Conservation (phyloP, 78 protist species). For the Anaeramoeba flamelloides region DNA sequence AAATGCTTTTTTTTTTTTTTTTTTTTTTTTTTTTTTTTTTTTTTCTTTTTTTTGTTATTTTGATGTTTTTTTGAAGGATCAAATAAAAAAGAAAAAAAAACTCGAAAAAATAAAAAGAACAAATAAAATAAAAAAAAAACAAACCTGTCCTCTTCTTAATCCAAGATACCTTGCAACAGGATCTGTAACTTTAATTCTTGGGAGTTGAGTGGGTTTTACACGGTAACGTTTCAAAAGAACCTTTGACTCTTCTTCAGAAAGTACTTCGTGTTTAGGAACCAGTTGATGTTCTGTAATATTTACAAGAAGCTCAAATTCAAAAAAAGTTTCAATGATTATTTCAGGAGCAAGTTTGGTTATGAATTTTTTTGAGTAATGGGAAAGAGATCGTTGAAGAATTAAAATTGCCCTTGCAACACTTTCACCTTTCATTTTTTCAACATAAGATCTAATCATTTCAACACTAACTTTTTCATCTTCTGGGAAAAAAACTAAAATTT, state of each 20-base stretch:
- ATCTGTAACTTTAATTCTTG: not conserved
- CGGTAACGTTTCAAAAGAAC: not conserved
- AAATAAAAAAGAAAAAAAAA: too few relatives aligned
- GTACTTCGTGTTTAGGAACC: not conserved
- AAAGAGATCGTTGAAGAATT: not conserved
- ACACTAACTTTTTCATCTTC: not conserved
- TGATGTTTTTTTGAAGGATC: too few relatives aligned
- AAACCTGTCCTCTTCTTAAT: not conserved
- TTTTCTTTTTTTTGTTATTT: too few relatives aligned
- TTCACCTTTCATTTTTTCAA: not conserved
- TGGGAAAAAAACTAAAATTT: not conserved
- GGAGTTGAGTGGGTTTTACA: not conserved
- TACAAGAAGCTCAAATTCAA: not conserved
- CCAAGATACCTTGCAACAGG: constrained; percentile 1
- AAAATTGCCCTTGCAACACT: not conserved
- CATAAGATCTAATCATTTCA: not conserved
- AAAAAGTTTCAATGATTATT: not conserved
- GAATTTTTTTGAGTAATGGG: not conserved
- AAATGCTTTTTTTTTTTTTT: too few relatives aligned
- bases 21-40: too few relatives aligned
- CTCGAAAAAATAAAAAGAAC: not conserved
- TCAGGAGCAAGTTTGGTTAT: not conserved
- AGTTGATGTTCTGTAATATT: constrained; percentile 1
- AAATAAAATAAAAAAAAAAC: not conserved
- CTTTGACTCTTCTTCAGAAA: not conserved